phyloP scores from a whole-genome alignment of 148 eudicot genomes.

The Chenopodium formosanum region DNA sequence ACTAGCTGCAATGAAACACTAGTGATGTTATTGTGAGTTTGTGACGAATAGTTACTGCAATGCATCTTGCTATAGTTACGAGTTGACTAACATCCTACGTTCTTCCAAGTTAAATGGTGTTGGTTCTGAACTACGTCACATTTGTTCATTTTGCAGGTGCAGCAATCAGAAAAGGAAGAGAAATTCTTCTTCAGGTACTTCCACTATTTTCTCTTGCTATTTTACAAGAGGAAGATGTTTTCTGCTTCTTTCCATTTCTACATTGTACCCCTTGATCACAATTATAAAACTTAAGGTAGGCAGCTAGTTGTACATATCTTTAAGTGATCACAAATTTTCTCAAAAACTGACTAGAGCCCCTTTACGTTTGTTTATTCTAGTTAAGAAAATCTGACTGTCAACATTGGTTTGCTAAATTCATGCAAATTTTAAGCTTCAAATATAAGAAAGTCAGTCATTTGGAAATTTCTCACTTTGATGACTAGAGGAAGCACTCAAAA shows the following conservation, averaged over 20 bases:
- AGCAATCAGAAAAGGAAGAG: slow-evolving; percentile 62
- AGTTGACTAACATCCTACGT: background rate
- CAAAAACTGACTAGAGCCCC: background rate
- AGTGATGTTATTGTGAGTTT: background rate
- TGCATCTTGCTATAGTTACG: background rate
- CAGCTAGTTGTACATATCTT: background rate
- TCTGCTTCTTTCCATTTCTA: background rate
- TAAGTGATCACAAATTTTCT: background rate
- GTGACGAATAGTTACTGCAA: too few relatives aligned
- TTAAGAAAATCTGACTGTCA: background rate
- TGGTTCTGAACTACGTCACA: background rate
- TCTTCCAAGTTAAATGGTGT: background rate
- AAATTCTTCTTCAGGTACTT: slow-evolving; percentile 76
- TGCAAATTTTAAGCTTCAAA: background rate
- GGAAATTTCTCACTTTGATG: background rate
- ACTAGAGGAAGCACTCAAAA: background rate
- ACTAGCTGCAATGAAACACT: background rate
- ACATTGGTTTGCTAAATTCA: too few relatives aligned
- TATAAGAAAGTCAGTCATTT: background rate
- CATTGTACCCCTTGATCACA: background rate
- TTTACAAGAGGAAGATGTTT: background rate
- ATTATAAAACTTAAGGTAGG: background rate
- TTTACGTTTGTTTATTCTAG: background rate
- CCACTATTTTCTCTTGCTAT: background rate
- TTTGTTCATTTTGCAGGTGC: slow-evolving; percentile 47